Evolutionary conservation across 495 filamentous ascomycete species (phyloP).

Genomic region (Aspergillus funiculosus): DNA sequence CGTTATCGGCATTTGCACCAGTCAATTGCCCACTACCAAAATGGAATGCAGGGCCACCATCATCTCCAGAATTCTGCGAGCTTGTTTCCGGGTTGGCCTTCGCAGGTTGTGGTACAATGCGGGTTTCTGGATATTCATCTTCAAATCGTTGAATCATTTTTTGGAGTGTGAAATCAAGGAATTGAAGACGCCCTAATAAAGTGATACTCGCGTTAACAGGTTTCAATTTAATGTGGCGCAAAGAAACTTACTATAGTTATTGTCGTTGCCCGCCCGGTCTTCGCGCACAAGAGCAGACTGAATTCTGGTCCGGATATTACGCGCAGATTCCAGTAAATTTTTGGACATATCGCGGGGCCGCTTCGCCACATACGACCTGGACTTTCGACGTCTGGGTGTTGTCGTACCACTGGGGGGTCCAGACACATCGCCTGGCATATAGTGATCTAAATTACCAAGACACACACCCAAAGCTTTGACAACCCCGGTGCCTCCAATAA

Average conservation of each 20-base stretch:
- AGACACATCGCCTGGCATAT: slow-evolving; percentile 35
- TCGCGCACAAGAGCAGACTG: slow-evolving; percentile 79
- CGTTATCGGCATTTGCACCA: slow-evolving; percentile 30
- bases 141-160: slow-evolving; percentile 93
- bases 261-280: slow-evolving; percentile 58
- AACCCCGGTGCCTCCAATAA: slow-evolving; percentile 91
- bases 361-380: slow-evolving; percentile 39
- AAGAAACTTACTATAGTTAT: slow-evolving; percentile 65
- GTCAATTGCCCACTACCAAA: slow-evolving; percentile 30
- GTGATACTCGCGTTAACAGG: slow-evolving; percentile 17
- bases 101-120: slow-evolving; percentile 39
- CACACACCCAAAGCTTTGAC: slow-evolving; percentile 91
- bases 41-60: slow-evolving; percentile 31
- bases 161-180: slow-evolving; percentile 82
- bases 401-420: slow-evolving; percentile 46
- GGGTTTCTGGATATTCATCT: slow-evolving; percentile 88
- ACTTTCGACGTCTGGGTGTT: slow-evolving; percentile 47
- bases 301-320: slow-evolving; percentile 77
- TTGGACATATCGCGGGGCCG: slow-evolving; percentile 92
- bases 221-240: background rate
- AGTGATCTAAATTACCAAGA: slow-evolving; percentile 60
- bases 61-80: slow-evolving; percentile 40
- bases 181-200: slow-evolving; percentile 65
- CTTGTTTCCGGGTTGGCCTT: slow-evolving; percentile 26
- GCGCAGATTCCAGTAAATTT: slow-evolving; percentile 73